These are phyloP conservation scores for Eucalyptus fibrosa DNA, from an alignment of 345 rosid species.

Conservation along the genomic window DNA sequence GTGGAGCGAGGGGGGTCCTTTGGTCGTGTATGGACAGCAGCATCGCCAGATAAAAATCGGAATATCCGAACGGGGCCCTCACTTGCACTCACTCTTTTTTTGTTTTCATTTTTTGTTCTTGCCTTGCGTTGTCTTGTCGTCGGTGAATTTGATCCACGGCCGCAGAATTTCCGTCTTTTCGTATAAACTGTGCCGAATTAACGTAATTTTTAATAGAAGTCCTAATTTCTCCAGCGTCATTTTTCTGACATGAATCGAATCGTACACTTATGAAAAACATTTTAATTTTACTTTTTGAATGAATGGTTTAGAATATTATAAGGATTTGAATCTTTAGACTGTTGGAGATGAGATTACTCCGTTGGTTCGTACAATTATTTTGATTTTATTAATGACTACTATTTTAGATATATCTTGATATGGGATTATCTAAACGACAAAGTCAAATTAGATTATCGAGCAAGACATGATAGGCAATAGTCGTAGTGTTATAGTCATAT, in stretches of 20 bases:
- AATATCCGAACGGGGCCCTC: neutral
- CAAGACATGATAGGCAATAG: too few relatives aligned
- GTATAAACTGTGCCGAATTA: neutral
- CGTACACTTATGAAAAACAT: neutral
- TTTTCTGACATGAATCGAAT: neutral
- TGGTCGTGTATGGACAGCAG: neutral
- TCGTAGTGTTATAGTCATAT: accelerated
- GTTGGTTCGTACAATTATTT: too few relatives aligned
- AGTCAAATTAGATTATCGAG: too few relatives aligned
- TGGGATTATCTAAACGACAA: accelerated
- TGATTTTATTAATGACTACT: too few relatives aligned
- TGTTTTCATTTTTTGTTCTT: neutral
- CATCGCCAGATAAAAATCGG: neutral
- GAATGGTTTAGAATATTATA: too few relatives aligned
- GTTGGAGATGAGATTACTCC: too few relatives aligned
- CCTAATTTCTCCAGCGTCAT: neutral
- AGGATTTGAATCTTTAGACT: accelerated
- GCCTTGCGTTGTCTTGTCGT: neutral
- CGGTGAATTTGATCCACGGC: neutral
- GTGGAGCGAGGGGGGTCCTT: neutral
- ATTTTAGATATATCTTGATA: too few relatives aligned
- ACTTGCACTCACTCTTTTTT: too few relatives aligned
- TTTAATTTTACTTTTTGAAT: too few relatives aligned
- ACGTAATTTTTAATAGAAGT: neutral
- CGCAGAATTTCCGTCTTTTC: neutral